Percentiles rank a stretch among this genome's conserved stretches.
phyloP scores from a whole-genome alignment of 2,329 filamentous ascomycete genomes.

The Aspergillus sp. region DNA sequence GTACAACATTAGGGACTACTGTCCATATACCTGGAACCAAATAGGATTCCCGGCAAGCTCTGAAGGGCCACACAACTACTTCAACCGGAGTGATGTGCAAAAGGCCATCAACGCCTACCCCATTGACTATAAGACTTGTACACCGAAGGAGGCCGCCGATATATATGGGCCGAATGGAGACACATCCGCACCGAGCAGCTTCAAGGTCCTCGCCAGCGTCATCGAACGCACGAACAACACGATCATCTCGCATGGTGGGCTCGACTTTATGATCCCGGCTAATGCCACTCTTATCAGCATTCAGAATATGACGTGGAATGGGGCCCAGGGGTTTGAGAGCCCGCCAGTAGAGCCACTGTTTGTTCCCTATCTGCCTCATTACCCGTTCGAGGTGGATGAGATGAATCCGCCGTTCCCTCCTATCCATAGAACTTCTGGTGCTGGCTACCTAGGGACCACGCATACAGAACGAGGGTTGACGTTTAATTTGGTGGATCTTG shows the following conservation, averaged over 20 bases:
- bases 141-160: constrained; percentile 35
- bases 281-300: constrained; percentile 71
- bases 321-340: constrained; percentile 66
- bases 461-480: constrained; percentile 76
- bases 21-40: constrained; percentile 66
- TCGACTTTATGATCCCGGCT: constrained; percentile 66
- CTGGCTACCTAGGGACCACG: constrained; percentile 67
- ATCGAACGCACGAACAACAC: constrained; percentile 73
- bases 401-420: background rate
- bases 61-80: constrained; percentile 62
- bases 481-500: constrained; percentile 61
- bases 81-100: constrained; percentile 68
- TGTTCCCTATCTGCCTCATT: constrained; percentile 60
- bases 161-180: constrained; percentile 44
- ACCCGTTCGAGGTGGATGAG: background rate
- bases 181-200: constrained; percentile 37
- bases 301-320: constrained; percentile 81
- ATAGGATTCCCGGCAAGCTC: constrained; percentile 69
- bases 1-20: constrained; percentile 71
- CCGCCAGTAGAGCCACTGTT: constrained; percentile 63
- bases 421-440: constrained; percentile 40
- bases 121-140: constrained; percentile 43
- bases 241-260: constrained; percentile 69
- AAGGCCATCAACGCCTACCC: constrained; percentile 60
- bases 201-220: constrained; percentile 58